Conservation (phyloP, 495 filamentous ascomycete genomes). For the Penicillium longicatenatum region DNA sequence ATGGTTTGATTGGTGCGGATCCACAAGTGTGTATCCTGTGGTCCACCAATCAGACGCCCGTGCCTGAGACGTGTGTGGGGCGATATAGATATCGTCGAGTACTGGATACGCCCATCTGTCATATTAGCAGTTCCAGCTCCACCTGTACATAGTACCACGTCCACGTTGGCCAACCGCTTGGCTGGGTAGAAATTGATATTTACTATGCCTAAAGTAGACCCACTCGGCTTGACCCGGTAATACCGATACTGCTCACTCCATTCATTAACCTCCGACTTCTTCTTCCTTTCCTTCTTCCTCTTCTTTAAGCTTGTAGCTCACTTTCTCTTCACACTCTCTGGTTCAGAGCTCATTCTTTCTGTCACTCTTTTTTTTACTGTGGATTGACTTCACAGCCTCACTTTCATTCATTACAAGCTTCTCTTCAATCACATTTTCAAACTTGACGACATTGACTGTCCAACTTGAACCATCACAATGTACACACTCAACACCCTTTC, state of each 20-base stretch:
- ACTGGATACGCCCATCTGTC: neutral
- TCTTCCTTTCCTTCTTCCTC: neutral
- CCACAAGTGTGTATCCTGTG: neutral
- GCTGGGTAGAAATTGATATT: neutral
- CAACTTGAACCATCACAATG: conserved; percentile 29
- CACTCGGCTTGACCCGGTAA: conserved; percentile 3
- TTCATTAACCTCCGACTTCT: conserved; percentile 2
- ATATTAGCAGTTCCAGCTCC: neutral
- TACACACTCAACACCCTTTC: conserved; percentile 50
- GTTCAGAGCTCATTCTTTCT: conserved; percentile 2
- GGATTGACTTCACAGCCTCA: conserved; percentile 12
- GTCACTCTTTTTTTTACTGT: neutral
- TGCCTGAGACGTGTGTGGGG: conserved; percentile 6
- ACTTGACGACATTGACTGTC: conserved; percentile 32
- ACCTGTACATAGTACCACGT: neutral
- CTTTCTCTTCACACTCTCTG: conserved; percentile 7
- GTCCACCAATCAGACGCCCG: neutral
- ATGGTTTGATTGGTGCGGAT: neutral
- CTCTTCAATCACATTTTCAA: conserved; percentile 14
- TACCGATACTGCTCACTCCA: neutral
- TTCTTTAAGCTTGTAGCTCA: conserved; percentile 3
- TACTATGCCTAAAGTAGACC: neutral
- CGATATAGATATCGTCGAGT: neutral
- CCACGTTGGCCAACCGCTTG: neutral
- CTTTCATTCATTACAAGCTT: neutral